These are phyloP conservation scores for Tritrichomonas musculus DNA, from an alignment of 208 protist species.

Conservation along the genomic window DNA sequence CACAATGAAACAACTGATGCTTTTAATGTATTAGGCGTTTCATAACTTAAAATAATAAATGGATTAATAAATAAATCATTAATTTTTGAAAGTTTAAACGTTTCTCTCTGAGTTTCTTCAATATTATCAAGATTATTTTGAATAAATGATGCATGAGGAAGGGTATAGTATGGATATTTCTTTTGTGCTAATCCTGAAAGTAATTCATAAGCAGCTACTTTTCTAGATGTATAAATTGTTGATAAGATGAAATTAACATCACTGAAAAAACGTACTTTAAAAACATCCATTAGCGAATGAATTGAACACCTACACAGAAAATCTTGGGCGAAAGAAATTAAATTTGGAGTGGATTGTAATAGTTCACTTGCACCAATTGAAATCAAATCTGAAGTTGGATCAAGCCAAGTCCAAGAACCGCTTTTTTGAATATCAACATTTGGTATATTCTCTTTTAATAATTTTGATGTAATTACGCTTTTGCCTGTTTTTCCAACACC, in stretches of 20 bases:
- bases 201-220: neutral
- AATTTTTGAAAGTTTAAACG: no score
- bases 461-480: neutral
- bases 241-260: neutral
- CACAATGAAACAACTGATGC: no score
- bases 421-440: neutral
- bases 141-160: neutral
- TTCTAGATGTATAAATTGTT: neutral
- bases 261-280: slow-evolving; percentile 1
- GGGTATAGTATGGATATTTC: neutral
- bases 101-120: no score
- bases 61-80: no score
- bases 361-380: neutral
- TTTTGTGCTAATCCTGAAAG: neutral
- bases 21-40: no score
- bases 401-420: neutral
- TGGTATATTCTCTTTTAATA: neutral
- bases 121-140: no score
- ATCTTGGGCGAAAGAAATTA: neutral
- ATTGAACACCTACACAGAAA: neutral
- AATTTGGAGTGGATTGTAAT: neutral
- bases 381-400: neutral
- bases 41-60: no score
- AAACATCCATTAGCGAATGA: neutral
- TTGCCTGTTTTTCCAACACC: neutral